Conservation (phyloP, 2,329 filamentous ascomycete genomes). For the Penicillium sp. region DNA sequence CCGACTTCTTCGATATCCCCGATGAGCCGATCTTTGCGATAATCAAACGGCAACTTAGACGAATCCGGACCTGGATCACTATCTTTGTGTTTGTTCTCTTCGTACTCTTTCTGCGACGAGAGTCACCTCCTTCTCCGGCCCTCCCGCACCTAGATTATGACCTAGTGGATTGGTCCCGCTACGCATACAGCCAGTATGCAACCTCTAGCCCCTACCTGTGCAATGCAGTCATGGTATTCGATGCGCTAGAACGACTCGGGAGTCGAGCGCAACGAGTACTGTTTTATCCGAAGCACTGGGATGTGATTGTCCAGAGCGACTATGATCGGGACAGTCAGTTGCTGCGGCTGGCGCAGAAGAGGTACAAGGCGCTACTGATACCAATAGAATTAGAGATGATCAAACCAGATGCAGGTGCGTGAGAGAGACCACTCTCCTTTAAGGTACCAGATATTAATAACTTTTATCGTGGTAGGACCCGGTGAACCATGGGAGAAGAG, state of each 20-base stretch:
- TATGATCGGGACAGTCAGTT: constrained; percentile 50
- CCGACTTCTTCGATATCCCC: constrained; percentile 44
- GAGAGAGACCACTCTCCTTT: background rate
- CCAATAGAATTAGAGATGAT: constrained; percentile 50
- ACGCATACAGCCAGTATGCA: constrained; percentile 51
- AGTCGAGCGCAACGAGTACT: constrained; percentile 47
- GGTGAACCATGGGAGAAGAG: constrained; percentile 65
- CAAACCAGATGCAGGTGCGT: constrained; percentile 32
- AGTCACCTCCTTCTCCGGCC: constrained; percentile 24
- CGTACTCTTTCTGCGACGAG: constrained; percentile 32
- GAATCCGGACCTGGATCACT: constrained; percentile 35
- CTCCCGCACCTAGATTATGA: constrained; percentile 37
- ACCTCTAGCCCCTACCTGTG: constrained; percentile 48
- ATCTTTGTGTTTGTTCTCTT: constrained; percentile 32
- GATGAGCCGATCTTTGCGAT: constrained; percentile 36
- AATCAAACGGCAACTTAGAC: constrained; percentile 39
- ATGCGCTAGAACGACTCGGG: constrained; percentile 44
- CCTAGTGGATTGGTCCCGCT: constrained; percentile 47
- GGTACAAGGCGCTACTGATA: constrained; percentile 56
- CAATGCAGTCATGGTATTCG: constrained; percentile 50
- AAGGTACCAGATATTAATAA: background rate
- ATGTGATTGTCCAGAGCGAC: constrained; percentile 35
- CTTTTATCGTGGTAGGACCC: constrained; percentile 23
- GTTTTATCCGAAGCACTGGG: constrained; percentile 49
- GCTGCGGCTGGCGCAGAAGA: constrained; percentile 53